A percentile compares a stretch with the other conserved stretches of the same genome.
These are phyloP conservation scores for Terana coerulea DNA, from an alignment of 768 basidiomycete genomes.

Conservation along the genomic window DNA sequence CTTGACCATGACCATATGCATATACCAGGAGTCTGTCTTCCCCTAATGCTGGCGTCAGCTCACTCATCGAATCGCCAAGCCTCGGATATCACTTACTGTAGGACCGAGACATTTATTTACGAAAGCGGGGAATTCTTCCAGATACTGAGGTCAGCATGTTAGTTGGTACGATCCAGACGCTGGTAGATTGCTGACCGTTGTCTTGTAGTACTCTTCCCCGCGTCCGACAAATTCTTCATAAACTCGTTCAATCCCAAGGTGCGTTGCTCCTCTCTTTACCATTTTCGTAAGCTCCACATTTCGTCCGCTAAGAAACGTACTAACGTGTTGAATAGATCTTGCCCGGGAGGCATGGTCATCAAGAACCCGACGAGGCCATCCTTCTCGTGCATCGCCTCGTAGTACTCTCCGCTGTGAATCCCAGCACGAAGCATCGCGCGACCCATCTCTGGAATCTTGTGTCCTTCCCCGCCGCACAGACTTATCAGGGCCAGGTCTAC, in stretches of 20 bases:
- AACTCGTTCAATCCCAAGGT: conserved; percentile 12
- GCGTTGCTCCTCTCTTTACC: conserved; percentile 12
- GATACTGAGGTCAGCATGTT: conserved; percentile 7
- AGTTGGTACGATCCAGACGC: background rate
- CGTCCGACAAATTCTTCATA: conserved; percentile 12
- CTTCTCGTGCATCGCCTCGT: conserved; percentile 12
- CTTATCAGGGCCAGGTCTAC: conserved; percentile 10
- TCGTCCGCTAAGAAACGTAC: background rate
- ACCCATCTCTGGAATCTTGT: conserved; percentile 4
- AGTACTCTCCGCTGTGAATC: conserved; percentile 16
- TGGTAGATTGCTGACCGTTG: no score
- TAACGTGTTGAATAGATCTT: conserved; percentile 18
- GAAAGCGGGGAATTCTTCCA: conserved; percentile 13
- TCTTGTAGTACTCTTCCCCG: conserved; percentile 16
- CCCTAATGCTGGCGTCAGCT: background rate
- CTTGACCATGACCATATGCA: conserved; percentile 13
- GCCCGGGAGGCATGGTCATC: conserved; percentile 15
- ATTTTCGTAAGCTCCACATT: background rate
- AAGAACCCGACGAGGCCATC: conserved; percentile 12
- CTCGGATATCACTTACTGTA: conserved; percentile 2
- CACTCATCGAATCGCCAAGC: background rate
- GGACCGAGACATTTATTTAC: conserved; percentile 14
- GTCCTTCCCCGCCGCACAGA: conserved; percentile 18
- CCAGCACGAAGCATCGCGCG: conserved; percentile 18
- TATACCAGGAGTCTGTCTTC: conserved; percentile 16